Evolutionary conservation across 768 basidiomycete genomes (phyloP), one percentile per base, ranked within the genome.

Genomic region (Leccinum ochraceum): DNA sequence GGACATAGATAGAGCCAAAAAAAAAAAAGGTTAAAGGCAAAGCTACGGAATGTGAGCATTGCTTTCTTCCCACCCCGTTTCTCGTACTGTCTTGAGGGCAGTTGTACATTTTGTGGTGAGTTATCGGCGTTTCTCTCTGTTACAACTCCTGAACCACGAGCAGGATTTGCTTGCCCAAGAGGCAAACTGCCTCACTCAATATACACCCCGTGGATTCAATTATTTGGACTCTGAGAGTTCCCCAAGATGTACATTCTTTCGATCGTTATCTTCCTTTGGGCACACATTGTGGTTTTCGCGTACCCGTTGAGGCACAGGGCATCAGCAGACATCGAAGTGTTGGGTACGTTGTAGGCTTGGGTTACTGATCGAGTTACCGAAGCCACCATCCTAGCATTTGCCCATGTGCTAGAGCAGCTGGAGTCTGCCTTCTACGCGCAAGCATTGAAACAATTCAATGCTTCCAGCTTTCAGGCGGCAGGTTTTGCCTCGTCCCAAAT

Each of bases 351-450:
- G 32, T 34, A 13, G 9, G 32, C 37, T 13, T 6, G 22, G 14
- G 14, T 53, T 20, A 44, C 10, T 39, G 2, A 22, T 9, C 7
- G 9, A 50, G 14, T 46, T 26, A 26, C 46, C 53, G 46, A 56
- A 49, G 3, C 22, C 37, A 53, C 10, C 17, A 36, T 60, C 42
- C 30, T 59, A 92, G 91, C 86, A 69, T 92, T 92, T 64, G 89
- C 90, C 50, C 78, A 86, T 70, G 85, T 89, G 53, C 78, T 93
- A 49, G 91, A 93, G 71, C 83, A 87, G 63, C 77, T 92, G 16
- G 91, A 92, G 72, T 80, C 80, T 13, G 66, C 76, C 28, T 92
- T 92, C 69, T 94, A 94, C 71, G 60, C 75, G 2, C 81, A 90
- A 67, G 89, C 84, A 16, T 76, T 92, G 24, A 56, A 73, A 13